Evolutionary conservation across 2,329 filamentous ascomycete genomes (phyloP), one percentile per base, ranked within the genome.

Genomic region (Cordyceps cateniannulata): DNA sequence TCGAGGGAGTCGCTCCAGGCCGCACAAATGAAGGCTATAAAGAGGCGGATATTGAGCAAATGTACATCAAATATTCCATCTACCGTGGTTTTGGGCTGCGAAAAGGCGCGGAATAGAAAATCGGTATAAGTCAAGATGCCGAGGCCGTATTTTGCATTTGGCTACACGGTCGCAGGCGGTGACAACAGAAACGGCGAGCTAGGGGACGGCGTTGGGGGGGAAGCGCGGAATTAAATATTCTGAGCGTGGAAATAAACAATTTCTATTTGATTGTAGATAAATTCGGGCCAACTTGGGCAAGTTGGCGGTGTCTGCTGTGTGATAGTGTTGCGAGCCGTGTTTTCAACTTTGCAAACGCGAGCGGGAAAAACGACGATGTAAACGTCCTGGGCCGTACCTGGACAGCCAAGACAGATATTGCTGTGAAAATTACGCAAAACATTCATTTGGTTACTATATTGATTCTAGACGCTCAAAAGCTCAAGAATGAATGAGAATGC

Each of bases 331-430:
- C n/a, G 38, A 20, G n/a, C n/a, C 18, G 27, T 25, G 20, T 38
- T 45, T 45, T 53, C 58, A 51, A 48, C 56, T 48, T 32, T 35
- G 56, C 44, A 59, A 60, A 54, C 62, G 62, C 62, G 54, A 63
- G 52, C 59, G 49, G 24, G 4, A 59, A 63, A 63, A 63, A 54
- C 49, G 62, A 51, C 52, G 56, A 49, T 60, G 20, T 16, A 24
- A 18, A 49, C 50, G 42, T 42, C 44, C 49, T 24, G n/a, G 5
- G 8, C 20, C 14, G 29, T 49, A 60, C 25, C 42, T 54, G 22
- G 2, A 20, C 32, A 18, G 38, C 42, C 22, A 40, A 20, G n/a
- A 29, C 20, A 24, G 16, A 25, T 50, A 3, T 32, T 6, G 42
- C 25, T 32, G 4, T 24, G 59, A 61, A 61, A 61, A 29, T 54